Conservation (phyloP, 768 basidiomycete species). For the Cystobasidium ongulense region DNA sequence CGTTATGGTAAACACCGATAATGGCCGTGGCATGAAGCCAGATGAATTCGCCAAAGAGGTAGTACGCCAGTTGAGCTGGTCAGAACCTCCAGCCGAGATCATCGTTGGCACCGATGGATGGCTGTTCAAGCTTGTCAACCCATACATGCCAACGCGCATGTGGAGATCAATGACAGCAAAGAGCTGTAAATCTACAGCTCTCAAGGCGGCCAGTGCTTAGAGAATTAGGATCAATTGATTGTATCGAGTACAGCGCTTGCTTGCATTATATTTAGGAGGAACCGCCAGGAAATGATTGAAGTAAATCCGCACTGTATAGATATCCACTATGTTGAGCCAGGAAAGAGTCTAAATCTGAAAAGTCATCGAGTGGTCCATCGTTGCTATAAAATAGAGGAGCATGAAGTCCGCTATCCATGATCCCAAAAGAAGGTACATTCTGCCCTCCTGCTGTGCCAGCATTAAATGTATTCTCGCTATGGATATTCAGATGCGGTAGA, state of each 20-base stretch:
- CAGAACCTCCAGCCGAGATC: constrained; percentile 7
- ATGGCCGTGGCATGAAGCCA: constrained; percentile 18
- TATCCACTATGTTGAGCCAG: constrained; percentile 14
- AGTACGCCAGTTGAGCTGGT: not conserved
- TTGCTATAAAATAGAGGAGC: not conserved
- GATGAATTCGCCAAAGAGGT: constrained; percentile 10
- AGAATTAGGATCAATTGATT: not conserved
- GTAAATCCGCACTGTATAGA: constrained; percentile 6
- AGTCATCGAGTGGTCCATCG: constrained; percentile 1
- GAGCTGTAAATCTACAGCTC: not conserved
- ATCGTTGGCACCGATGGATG: constrained; percentile 20
- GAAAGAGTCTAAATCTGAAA: constrained; percentile 9
- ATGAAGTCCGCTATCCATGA: not conserved
- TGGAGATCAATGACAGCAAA: constrained; percentile 5
- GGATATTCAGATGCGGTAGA: not conserved
- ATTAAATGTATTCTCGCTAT: not conserved
- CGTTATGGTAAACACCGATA: constrained; percentile 20
- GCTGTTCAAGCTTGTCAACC: constrained; percentile 19
- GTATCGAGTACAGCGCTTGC: not conserved
- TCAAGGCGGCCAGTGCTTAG: not conserved
- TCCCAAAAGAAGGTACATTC: not conserved
- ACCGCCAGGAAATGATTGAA: not conserved
- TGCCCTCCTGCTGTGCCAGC: not conserved
- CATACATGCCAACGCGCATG: constrained; percentile 9
- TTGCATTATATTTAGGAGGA: not conserved